Conservation (phyloP, 805 yeast genomes). For the Pichia phayaonensis region DNA sequence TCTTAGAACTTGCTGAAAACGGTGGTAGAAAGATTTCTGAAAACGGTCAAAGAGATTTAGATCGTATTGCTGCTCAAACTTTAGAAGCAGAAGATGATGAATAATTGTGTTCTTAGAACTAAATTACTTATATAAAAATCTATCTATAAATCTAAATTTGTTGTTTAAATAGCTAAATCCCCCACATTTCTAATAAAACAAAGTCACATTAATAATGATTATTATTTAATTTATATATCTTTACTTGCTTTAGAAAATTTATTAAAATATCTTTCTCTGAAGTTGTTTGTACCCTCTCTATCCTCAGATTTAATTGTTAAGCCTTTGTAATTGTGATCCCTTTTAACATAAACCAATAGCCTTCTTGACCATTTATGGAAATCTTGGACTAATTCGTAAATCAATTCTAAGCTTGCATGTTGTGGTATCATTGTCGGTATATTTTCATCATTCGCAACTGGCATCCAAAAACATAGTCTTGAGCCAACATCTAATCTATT, state of each 20-base stretch:
- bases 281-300: slow-evolving; percentile 44
- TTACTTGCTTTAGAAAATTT: slow-evolving; percentile 36
- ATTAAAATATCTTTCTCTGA: slow-evolving; percentile 69
- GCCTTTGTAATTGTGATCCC: slow-evolving; percentile 45
- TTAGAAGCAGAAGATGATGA: slow-evolving; percentile 80
- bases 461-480: slow-evolving; percentile 94
- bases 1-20: slow-evolving; percentile 90
- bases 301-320: slow-evolving; percentile 35
- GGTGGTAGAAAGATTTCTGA: slow-evolving; percentile 99
- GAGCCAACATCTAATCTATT: slow-evolving; percentile 66
- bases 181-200: not conserved
- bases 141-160: not conserved
- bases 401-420: slow-evolving; percentile 63
- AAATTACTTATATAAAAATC: not conserved
- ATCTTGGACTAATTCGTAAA: slow-evolving; percentile 73
- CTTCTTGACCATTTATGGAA: slow-evolving; percentile 93
- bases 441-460: slow-evolving; percentile 81
- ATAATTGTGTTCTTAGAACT: slow-evolving; percentile 17
- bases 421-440: slow-evolving; percentile 59
- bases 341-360: slow-evolving; percentile 68
- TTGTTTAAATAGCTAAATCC: not conserved
- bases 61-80: slow-evolving; percentile 99
- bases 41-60: slow-evolving; percentile 99
- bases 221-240: not conserved
- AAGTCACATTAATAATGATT: not conserved